A percentile compares a stretch with the other conserved stretches of the same genome.
These are phyloP conservation scores for Corymbia citriodora DNA, from an alignment of 441 rosid species.

Conservation along the genomic window DNA sequence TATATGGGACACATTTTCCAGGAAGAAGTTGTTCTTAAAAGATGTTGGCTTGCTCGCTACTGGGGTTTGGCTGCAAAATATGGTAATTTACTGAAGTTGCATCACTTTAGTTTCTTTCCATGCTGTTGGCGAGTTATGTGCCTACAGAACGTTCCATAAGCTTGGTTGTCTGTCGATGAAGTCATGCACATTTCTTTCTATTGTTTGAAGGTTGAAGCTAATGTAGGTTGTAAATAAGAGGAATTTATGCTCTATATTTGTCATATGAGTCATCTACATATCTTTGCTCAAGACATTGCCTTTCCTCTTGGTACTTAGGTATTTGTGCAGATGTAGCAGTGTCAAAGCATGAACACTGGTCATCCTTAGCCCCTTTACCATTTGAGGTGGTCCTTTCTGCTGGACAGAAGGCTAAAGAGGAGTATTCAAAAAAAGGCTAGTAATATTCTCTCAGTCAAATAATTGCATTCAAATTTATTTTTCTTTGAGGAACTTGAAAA, in stretches of 20 bases:
- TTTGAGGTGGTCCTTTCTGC: slow-evolving; percentile 11
- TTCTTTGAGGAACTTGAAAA: background rate
- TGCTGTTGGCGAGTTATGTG: background rate
- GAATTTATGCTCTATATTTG: background rate
- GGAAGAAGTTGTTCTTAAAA: slow-evolving; percentile 82
- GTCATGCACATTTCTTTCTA: background rate
- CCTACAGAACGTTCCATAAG: background rate
- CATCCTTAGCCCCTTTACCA: slow-evolving; percentile 76
- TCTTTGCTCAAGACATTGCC: background rate
- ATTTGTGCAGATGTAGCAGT: slow-evolving; percentile 72
- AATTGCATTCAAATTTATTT: background rate
- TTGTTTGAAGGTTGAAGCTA: background rate
- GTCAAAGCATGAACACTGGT: slow-evolving; percentile 74
- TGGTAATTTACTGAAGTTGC: slow-evolving; percentile 28
- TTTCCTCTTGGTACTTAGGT: slow-evolving; percentile 26
- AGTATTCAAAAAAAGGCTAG: slow-evolving; percentile 74
- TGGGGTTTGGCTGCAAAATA: slow-evolving; percentile 79
- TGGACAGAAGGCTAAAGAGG: slow-evolving; percentile 20
- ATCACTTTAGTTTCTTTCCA: background rate
- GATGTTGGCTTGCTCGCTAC: slow-evolving; percentile 85
- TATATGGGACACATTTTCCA: slow-evolving; percentile 22
- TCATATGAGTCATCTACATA: background rate
- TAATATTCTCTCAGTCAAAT: background rate
- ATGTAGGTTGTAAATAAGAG: background rate
- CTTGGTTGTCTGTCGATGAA: background rate